A percentile compares a stretch with the other conserved stretches of the same genome.
Conservation (phyloP, 2,329 filamentous ascomycete genomes). For the Claviceps paspali region DNA sequence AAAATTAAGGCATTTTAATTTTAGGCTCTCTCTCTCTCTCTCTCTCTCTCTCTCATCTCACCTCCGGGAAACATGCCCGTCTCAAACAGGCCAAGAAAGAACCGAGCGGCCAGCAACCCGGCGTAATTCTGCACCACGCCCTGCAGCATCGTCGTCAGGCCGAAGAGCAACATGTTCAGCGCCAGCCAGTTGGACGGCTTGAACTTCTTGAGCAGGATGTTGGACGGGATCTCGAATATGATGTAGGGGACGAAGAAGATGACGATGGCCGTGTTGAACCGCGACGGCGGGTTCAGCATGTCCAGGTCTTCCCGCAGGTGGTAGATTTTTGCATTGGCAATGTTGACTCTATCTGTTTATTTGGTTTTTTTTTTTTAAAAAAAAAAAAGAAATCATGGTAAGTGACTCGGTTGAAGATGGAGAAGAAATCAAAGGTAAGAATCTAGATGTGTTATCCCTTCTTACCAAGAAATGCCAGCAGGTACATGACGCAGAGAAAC, state of each 20-base stretch:
- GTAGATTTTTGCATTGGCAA: constrained; percentile 61
- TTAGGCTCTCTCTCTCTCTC: too few relatives aligned
- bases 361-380: neutral
- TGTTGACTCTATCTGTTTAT: constrained; percentile 50
- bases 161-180: constrained; percentile 73
- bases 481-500: constrained; percentile 56
- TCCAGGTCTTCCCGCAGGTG: constrained; percentile 46
- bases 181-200: constrained; percentile 56
- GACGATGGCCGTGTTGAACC: constrained; percentile 63
- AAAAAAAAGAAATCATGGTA: too few relatives aligned
- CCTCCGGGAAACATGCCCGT: constrained; percentile 51
- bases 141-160: constrained; percentile 58
- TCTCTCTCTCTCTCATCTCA: too few relatives aligned
- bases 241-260: constrained; percentile 76
- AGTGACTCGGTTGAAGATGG: too few relatives aligned
- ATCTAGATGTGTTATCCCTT: too few relatives aligned
- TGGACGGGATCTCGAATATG: constrained; percentile 53
- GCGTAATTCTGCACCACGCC: constrained; percentile 65
- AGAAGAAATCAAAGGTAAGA: too few relatives aligned
- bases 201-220: constrained; percentile 49
- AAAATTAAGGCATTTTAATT: neutral
- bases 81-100: constrained; percentile 70
- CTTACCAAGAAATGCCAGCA: constrained; percentile 53
- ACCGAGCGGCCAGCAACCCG: constrained; percentile 63
- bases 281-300: constrained; percentile 29